Evolutionary conservation across 2,329 filamentous ascomycete genomes (phyloP), one percentile per base, ranked within the genome.

Genomic region (Venturia aucupariae): DNA sequence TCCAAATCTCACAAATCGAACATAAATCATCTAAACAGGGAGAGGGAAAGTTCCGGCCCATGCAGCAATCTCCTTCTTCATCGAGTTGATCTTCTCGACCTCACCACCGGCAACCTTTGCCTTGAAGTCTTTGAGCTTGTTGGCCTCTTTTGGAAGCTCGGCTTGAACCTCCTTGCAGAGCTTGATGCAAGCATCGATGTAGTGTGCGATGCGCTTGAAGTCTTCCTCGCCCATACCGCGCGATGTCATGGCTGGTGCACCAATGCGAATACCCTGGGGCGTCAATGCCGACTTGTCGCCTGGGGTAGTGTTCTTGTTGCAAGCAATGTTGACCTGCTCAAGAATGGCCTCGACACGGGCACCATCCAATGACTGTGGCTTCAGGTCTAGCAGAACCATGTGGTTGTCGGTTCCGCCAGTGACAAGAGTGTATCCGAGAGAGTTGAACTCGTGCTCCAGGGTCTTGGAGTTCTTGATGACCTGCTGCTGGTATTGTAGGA

Each of bases 51-150:
- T 86, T 75, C 83, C 84, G 75, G 90, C 90, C 93, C 93, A 99
- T 60, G 80, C 80, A 59, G 90, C 82, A 75, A 99, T 92, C 84
- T 97, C 93, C 81, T 91, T 89, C 82, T 87, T 90, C 75, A 96
- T 84, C 70, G 83, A 84, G 76, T 89, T 87, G 79, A 99, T 93
- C 82, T 92, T 90, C 67, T 85, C 78, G 60, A 96, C 83, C 73
- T 88, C 84, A 68, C 91, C 92, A 70, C 83, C 80, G 65, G 89
- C 85, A 67, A 96, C 90, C 85, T 91, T 93, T 75, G 86, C 87
- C 84, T 93, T 95, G 89, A 99, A 97, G 83, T 99, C 94, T 87
- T 97, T 97, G 78, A 96, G 90, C 87, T 95, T 97, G 87, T 97
- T 99, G 73, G 90, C 91, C 79, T 94, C 90, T 86, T 97, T 97